phyloP scores from a whole-genome alignment of 495 filamentous ascomycete genomes.

The Ascodesmis nigricans region DNA sequence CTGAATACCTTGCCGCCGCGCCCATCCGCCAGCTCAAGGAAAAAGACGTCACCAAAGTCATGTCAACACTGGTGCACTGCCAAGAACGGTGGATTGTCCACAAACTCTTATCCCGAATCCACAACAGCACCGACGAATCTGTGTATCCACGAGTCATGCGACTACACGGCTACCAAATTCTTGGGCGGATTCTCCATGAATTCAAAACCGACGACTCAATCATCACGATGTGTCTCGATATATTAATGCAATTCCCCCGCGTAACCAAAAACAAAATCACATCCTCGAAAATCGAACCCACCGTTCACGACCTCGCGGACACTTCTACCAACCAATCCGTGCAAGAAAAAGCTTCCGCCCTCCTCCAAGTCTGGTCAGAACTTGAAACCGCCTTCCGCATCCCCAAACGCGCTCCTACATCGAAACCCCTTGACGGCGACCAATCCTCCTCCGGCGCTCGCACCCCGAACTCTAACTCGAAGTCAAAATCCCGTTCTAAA shows the following conservation, averaged over 20 bases:
- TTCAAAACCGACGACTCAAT: slow-evolving; percentile 81
- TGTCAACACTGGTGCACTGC: slow-evolving; percentile 96
- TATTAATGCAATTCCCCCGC: slow-evolving; percentile 70
- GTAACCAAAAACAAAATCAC: slow-evolving; percentile 93
- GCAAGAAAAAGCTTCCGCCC: slow-evolving; percentile 36
- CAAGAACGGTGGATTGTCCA: slow-evolving; percentile 99
- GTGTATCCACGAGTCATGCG: slow-evolving; percentile 75
- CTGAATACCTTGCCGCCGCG: slow-evolving; percentile 85
- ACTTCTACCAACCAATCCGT: slow-evolving; percentile 47
- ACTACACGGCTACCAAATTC: slow-evolving; percentile 92
- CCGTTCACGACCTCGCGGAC: slow-evolving; percentile 43
- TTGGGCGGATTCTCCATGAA: slow-evolving; percentile 59
- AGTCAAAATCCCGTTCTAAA: slow-evolving; percentile 13
- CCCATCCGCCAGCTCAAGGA: slow-evolving; percentile 58
- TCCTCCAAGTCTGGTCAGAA: slow-evolving; percentile 72
- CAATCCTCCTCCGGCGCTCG: slow-evolving; percentile 11
- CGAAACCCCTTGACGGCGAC: slow-evolving; percentile 10
- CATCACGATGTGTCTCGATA: slow-evolving; percentile 69
- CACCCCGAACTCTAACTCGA: slow-evolving; percentile 17
- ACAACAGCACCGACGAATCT: slow-evolving; percentile 70
- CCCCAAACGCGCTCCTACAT: slow-evolving; percentile 35
- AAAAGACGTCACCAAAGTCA: slow-evolving; percentile 83
- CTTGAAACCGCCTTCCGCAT: slow-evolving; percentile 89
- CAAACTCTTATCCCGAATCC: slow-evolving; percentile 76
- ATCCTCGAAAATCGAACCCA: slow-evolving; percentile 83